Evolutionary conservation across 768 basidiomycete species (phyloP).

Genomic region (Suillus placidus): DNA sequence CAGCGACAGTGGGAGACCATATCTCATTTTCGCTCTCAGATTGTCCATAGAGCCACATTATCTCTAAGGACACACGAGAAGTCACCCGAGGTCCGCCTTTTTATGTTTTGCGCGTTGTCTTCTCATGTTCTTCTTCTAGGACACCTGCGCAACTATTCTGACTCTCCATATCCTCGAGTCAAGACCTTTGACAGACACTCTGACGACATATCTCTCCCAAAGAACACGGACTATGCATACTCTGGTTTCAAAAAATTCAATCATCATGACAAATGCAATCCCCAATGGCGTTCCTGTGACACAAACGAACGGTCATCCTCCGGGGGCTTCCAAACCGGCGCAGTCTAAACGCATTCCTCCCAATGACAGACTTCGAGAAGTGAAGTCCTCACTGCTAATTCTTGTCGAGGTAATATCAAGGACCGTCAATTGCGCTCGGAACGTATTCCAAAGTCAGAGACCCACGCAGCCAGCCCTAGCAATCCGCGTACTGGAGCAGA

Average conservation of each 20-base stretch:
- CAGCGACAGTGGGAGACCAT: slow-evolving; percentile 94
- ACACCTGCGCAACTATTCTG: slow-evolving; percentile 74
- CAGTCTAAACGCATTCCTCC: slow-evolving; percentile 18
- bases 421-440: slow-evolving; percentile 60
- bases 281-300: slow-evolving; percentile 35
- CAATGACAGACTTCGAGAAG: slow-evolving; percentile 48
- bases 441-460: slow-evolving; percentile 51
- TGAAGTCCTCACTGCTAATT: slow-evolving; percentile 54
- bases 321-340: slow-evolving; percentile 18
- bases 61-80: slow-evolving; percentile 65
- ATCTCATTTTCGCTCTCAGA: slow-evolving; percentile 84
- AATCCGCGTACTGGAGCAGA: slow-evolving; percentile 55
- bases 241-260: slow-evolving; percentile 39
- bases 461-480: slow-evolving; percentile 49
- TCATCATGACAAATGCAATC: slow-evolving; percentile 11
- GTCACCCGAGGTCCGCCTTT: slow-evolving; percentile 52
- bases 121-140: slow-evolving; percentile 42
- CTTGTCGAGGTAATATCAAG: slow-evolving; percentile 57
- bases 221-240: slow-evolving; percentile 60
- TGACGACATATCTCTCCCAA: slow-evolving; percentile 72
- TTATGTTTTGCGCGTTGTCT: neutral
- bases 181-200: slow-evolving; percentile 71
- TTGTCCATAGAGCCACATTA: slow-evolving; percentile 83
- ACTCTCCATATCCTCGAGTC: slow-evolving; percentile 91
- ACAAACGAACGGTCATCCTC: slow-evolving; percentile 39